Base-by-base conservation (phyloP, 1,284 basidiomycete genomes). In the Rhizoctonia solani region DNA sequence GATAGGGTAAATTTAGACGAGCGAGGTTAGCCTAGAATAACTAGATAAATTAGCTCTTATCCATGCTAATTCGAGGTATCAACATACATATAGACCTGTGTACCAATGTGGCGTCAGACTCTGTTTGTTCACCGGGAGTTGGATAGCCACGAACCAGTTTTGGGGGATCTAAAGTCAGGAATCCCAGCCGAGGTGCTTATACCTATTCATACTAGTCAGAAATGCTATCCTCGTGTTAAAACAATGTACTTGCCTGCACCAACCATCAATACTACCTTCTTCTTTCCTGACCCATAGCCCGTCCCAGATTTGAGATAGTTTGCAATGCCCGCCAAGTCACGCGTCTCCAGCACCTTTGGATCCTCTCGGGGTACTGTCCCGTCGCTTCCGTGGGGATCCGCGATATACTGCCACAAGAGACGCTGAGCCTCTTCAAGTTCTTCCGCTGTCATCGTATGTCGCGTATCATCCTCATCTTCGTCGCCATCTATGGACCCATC, bases 171-270 rank as follows among this genome's bases (percentile, higher is more conserved):
- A 73, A 91, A 92, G 75, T 92, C 90, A 1, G 89, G 89, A 32
- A 92, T 92, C 1, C 89, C 89, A 71, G 89, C 89, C 37, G 88
- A 83, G 2, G 89, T 91, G 72, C 88, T 90, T 37, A 90, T 82
- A 50, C 89, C 89, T 91, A 66, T 14, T n/a, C n/a, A 34, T 27
- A 1, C 32, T 21, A 52, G 37, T 59, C 27, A 46, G 29, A 23
- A 25, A 39, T 32, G 21, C 0, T 29, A 16, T 11, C 14, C 29
- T 27, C 13, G 49, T 32, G 23, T 11, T 21, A 4, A 54, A 54
- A 19, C 19, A 37, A 67, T 58, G 63, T 19, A 67, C 65, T 42
- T 69, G 72, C 74, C 73, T 72, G 72, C 75, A 54, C 74, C 73
- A 47, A 90, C 89, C 89, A 92, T 89, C 58, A 92, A 78, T 69